phyloP scores from a whole-genome alignment of 768 basidiomycete genomes.

The Rubroboletus satanas region DNA sequence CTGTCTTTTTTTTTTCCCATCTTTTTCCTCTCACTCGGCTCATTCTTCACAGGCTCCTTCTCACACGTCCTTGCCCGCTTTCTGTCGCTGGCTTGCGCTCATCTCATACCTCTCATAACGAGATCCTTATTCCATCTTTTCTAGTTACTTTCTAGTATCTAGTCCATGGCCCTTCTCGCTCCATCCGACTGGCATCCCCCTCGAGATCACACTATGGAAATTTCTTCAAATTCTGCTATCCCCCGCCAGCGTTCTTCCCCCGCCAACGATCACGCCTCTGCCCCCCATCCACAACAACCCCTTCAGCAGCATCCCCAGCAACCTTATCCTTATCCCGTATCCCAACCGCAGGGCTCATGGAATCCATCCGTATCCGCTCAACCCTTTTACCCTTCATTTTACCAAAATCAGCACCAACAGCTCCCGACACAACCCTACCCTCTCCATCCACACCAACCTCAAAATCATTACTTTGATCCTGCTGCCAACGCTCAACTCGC shows the following conservation, averaged over 20 bases:
- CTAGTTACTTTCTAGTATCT: neutral
- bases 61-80: neutral
- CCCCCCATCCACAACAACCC: constrained; percentile 27
- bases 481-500: constrained; percentile 71
- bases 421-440: constrained; percentile 47
- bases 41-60: neutral
- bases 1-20: neutral
- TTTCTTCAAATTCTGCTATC: constrained; percentile 39
- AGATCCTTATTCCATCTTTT: constrained; percentile 1
- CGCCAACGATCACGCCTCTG: constrained; percentile 46
- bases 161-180: constrained; percentile 75
- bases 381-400: constrained; percentile 76
- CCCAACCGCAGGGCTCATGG: constrained; percentile 69
- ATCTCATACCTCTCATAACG: constrained; percentile 5
- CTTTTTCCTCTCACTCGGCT: neutral
- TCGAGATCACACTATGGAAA: constrained; percentile 64
- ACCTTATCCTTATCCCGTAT: constrained; percentile 65
- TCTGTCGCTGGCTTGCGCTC: neutral
- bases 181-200: constrained; percentile 71
- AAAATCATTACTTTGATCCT: constrained; percentile 69
- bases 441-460: constrained; percentile 39
- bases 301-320: constrained; percentile 26
- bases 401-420: constrained; percentile 66
- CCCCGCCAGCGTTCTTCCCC: constrained; percentile 61
- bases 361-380: constrained; percentile 61